phyloP scores from a whole-genome alignment of 768 basidiomycete genomes.

The Terana coerulea region DNA sequence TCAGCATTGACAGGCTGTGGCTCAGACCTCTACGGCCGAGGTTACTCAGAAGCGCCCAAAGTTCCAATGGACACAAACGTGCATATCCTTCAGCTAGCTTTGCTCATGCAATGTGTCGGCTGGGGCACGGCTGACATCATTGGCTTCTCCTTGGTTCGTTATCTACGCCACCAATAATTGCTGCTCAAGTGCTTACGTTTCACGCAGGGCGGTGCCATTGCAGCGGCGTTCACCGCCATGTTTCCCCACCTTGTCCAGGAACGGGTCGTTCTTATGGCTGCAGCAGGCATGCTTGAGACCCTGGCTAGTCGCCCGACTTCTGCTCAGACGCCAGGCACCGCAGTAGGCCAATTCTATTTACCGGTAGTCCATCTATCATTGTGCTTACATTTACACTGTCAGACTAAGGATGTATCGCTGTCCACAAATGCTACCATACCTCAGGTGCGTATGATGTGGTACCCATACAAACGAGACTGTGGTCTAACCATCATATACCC shows the following conservation, averaged over 20 bases:
- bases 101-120: slow-evolving; percentile 72
- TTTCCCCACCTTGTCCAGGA: slow-evolving; percentile 69
- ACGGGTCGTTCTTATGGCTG: slow-evolving; percentile 61
- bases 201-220: slow-evolving; percentile 67
- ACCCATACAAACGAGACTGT: too few relatives aligned
- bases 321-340: too few relatives aligned
- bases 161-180: not conserved
- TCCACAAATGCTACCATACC: too few relatives aligned
- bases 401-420: too few relatives aligned
- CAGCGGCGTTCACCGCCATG: slow-evolving; percentile 61
- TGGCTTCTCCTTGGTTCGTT: slow-evolving; percentile 69
- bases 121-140: slow-evolving; percentile 66
- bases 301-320: not conserved
- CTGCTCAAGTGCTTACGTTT: not conserved
- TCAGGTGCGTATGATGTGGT: too few relatives aligned
- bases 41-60: slow-evolving; percentile 73
- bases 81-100: slow-evolving; percentile 70
- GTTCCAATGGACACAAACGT: slow-evolving; percentile 55
- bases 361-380: not conserved
- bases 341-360: not conserved
- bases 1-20: too few relatives aligned
- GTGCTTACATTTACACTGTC: too few relatives aligned
- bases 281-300: slow-evolving; percentile 49
- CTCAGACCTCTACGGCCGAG: slow-evolving; percentile 82
- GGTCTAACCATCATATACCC: not conserved